A percentile compares a stretch with the other conserved stretches of the same genome.
These are phyloP conservation scores for Pyrenula aspistea DNA, from an alignment of 495 filamentous ascomycete genomes.

Conservation along the genomic window DNA sequence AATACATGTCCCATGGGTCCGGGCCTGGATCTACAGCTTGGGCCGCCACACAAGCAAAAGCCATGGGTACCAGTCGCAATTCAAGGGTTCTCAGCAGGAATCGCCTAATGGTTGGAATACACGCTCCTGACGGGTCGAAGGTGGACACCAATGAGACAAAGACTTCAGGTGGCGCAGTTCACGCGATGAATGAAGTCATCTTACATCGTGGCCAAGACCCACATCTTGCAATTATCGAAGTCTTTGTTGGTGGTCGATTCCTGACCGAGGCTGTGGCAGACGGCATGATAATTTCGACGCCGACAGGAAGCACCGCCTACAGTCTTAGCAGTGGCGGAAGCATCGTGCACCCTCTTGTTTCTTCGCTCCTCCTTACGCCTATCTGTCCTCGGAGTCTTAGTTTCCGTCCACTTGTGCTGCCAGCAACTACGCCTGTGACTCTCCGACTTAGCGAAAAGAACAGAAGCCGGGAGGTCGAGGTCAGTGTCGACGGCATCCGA, in stretches of 20 bases:
- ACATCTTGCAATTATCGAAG: constrained; percentile 80
- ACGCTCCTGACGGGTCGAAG: constrained; percentile 44
- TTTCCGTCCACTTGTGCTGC: constrained; percentile 84
- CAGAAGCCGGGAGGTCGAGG: constrained; percentile 70
- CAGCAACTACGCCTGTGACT: constrained; percentile 72
- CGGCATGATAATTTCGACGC: constrained; percentile 86
- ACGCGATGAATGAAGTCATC: constrained; percentile 91
- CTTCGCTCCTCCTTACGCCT: constrained; percentile 76
- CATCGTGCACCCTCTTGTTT: constrained; percentile 88
- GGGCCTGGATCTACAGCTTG: constrained; percentile 39
- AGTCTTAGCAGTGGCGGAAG: constrained; percentile 83
- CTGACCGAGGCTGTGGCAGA: constrained; percentile 89
- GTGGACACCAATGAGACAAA: constrained; percentile 13
- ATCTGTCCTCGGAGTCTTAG: constrained; percentile 87
- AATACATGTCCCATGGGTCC: background rate
- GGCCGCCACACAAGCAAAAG: constrained; percentile 65
- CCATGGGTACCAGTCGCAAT: constrained; percentile 60
- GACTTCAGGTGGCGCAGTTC: constrained; percentile 37
- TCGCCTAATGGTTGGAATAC: constrained; percentile 72
- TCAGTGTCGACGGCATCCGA: constrained; percentile 78
- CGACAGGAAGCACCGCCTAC: constrained; percentile 92
- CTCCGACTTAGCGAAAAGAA: constrained; percentile 73
- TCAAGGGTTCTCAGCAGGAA: constrained; percentile 77
- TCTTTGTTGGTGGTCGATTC: constrained; percentile 73
- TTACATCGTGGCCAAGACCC: constrained; percentile 83